Conservation (phyloP, 148 eudicot genomes). For the Agrostemma githago region DNA sequence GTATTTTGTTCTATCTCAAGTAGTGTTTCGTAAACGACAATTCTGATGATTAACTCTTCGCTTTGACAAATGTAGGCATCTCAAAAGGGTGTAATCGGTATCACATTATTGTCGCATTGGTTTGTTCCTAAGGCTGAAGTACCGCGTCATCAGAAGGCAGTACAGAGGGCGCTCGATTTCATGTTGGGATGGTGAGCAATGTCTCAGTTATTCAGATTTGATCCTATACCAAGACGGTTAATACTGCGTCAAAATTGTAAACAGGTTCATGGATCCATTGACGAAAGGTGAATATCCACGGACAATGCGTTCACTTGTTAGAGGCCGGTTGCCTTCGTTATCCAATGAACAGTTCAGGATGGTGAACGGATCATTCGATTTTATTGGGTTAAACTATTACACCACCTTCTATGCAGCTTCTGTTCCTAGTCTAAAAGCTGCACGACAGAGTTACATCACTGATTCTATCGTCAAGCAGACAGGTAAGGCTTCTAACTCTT, state of each 20-base stretch:
- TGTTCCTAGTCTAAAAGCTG: conserved; percentile 18
- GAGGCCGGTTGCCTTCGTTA: conserved; percentile 27
- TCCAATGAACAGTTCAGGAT: conserved; percentile 21
- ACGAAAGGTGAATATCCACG: conserved; percentile 31
- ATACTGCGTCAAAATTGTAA: background rate
- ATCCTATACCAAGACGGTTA: background rate
- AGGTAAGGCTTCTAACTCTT: conserved; percentile 15
- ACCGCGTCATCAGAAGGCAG: conserved; percentile 23
- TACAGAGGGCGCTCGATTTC: conserved; percentile 48
- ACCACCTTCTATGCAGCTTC: conserved; percentile 43
- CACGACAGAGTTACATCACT: conserved; percentile 27
- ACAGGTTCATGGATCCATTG: conserved; percentile 33
- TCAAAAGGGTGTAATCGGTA: conserved; percentile 45
- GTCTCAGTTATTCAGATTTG: background rate
- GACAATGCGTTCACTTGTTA: conserved; percentile 24
- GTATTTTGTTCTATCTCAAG: background rate
- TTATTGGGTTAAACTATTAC: conserved; percentile 59
- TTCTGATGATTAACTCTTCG: background rate
- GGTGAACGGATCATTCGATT: conserved; percentile 47
- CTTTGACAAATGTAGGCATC: background rate
- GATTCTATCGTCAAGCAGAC: conserved; percentile 22
- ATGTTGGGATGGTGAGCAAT: conserved; percentile 50
- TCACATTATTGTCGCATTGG: conserved; percentile 41
- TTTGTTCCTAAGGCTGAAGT: conserved; percentile 36
- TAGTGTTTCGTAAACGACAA: too few species aligned